These are phyloP conservation scores for Daldinia concentrica DNA, from an alignment of 495 filamentous ascomycete species.

Conservation along the genomic window DNA sequence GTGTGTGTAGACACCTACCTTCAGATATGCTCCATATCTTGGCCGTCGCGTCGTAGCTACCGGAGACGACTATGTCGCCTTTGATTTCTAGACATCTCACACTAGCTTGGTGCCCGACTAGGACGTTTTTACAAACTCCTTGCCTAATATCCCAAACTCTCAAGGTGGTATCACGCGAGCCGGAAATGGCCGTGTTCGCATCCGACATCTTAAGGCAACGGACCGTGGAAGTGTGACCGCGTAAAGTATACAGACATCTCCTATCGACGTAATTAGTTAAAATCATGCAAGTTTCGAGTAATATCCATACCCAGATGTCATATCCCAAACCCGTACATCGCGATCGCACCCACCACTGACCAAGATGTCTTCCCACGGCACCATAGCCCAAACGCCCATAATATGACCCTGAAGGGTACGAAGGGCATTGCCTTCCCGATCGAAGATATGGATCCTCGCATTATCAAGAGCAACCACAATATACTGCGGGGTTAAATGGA, in stretches of 20 bases:
- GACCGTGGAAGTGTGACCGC: slow-evolving; percentile 95
- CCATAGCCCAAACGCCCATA: slow-evolving; percentile 99
- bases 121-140: slow-evolving; percentile 87
- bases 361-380: slow-evolving; percentile 94
- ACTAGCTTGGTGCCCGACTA: slow-evolving; percentile 95
- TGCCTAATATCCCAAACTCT: slow-evolving; percentile 93
- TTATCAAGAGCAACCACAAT: slow-evolving; percentile 98
- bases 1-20: slow-evolving; percentile 85
- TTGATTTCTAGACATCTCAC: slow-evolving; percentile 96
- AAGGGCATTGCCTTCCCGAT: slow-evolving; percentile 85
- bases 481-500: slow-evolving; percentile 94
- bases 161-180: slow-evolving; percentile 92
- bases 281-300: not conserved
- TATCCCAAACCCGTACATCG: slow-evolving; percentile 97
- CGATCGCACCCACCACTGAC: slow-evolving; percentile 97
- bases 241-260: slow-evolving; percentile 79
- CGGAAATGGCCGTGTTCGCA: slow-evolving; percentile 90
- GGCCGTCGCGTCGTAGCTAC: slow-evolving; percentile 96
- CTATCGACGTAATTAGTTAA: slow-evolving; percentile 49
- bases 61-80: slow-evolving; percentile 93
- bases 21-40: slow-evolving; percentile 97
- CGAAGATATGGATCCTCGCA: slow-evolving; percentile 97
- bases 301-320: slow-evolving; percentile 83
- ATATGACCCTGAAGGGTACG: slow-evolving; percentile 93
- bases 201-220: slow-evolving; percentile 98